Evolutionary conservation across 345 rosid species (phyloP).

Genomic region (Aethionema arabicum): DNA sequence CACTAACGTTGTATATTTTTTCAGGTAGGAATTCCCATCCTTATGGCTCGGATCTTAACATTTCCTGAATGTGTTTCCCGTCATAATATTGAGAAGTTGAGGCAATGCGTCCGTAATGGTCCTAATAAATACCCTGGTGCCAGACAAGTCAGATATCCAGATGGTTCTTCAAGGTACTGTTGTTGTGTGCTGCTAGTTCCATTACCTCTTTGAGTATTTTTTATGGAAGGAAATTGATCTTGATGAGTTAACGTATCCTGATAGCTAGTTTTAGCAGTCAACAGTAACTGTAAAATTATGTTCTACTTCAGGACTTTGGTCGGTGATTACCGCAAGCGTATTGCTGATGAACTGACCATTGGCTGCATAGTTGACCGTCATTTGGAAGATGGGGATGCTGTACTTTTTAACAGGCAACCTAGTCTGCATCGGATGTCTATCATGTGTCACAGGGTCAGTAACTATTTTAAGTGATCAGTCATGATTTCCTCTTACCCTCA

Average conservation of each 20-base stretch:
- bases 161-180: slow-evolving; percentile 55
- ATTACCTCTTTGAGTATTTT: slow-evolving; percentile 23
- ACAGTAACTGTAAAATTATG: no score
- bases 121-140: slow-evolving; percentile 92
- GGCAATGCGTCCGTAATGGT: slow-evolving; percentile 88
- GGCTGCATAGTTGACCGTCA: slow-evolving; percentile 95
- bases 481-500: slow-evolving; percentile 31
- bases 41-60: slow-evolving; percentile 86
- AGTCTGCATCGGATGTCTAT: slow-evolving; percentile 99
- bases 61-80: slow-evolving; percentile 86
- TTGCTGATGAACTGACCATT: slow-evolving; percentile 74
- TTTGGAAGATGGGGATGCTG: slow-evolving; percentile 93
- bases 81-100: slow-evolving; percentile 93
- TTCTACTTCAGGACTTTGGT: slow-evolving; percentile 69
- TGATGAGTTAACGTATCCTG: slow-evolving; percentile 26
- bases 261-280: no score
- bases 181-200: slow-evolving; percentile 30
- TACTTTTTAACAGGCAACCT: slow-evolving; percentile 97
- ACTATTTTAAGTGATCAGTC: slow-evolving; percentile 19
- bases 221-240: slow-evolving; percentile 19
- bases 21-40: slow-evolving; percentile 89
- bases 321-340: slow-evolving; percentile 71
- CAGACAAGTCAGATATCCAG: slow-evolving; percentile 66
- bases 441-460: slow-evolving; percentile 88
- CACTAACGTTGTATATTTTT: slow-evolving; percentile 11